Base-by-base conservation (phyloP, 2,329 filamentous ascomycete genomes). In the Colletotrichum lini region DNA sequence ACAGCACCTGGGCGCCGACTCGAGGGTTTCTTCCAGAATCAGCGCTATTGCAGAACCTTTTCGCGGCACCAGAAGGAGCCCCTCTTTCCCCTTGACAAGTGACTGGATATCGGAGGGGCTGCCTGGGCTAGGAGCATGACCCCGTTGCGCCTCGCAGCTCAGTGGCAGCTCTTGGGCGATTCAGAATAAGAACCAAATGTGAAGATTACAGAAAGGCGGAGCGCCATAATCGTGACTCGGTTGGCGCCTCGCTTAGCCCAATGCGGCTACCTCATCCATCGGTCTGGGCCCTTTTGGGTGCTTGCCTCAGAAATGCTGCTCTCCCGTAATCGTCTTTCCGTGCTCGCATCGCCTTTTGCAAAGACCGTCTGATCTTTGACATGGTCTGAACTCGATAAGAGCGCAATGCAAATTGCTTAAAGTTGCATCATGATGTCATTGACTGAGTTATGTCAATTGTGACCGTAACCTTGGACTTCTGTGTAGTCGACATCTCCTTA, bases 361-460 rank as follows among this genome's bases (percentile, higher is more conserved):
- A 61, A 42, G 40, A 45, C 45, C 65, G 18, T 56, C 50, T 50
- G 13, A n/a, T 49, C 15, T 26, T 35, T 42, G 15, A 52, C 30
- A 18, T 60, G 35, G 35, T 50, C 57, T 30, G 64, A 53, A 66
- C 30, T 42, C 4, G 21, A 21, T 35, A 12, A 10, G n/a, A 35
- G 35, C 52, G 30, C n/a, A 50, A 40, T 42, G 47, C 60, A 63
- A 16, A n/a, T 38, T 38, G 30, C 30, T 23, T 42, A 16, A 4
- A 57, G 53, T 59, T 59, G 21, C 16, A 21, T 59, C 40, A 59
- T 63, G 49, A 63, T 54, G 60, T 63, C 50, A 53, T 42, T 18
- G 53, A 42, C 35, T 15, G 53, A 10, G 2, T 40, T 40, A 30
- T 35, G 6, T 40, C 35, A 21, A 8, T 40, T 23, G 21, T 4